phyloP scores from a whole-genome alignment of 768 basidiomycete genomes.

The Kwoniella mangroviensis region DNA sequence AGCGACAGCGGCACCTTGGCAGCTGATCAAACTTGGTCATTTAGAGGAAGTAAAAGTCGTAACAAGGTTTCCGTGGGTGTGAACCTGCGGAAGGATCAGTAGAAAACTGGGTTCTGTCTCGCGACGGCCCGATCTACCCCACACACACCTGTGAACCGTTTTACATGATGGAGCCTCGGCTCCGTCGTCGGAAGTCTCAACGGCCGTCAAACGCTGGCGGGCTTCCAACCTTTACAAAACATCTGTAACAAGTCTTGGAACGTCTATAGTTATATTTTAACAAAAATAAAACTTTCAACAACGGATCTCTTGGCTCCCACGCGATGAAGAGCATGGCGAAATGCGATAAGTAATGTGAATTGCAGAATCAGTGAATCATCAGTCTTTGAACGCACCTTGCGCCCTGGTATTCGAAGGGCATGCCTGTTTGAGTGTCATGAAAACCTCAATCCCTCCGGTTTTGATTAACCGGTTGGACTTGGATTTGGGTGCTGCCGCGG shows the following conservation, averaged over 20 bases:
- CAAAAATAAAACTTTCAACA: constrained; percentile 64
- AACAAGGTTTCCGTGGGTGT: constrained; percentile 82
- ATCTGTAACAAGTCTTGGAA: constrained; percentile 37
- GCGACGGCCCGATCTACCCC: constrained; percentile 61
- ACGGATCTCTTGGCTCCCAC: constrained; percentile 77
- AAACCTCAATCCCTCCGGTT: constrained; percentile 44
- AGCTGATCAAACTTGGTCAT: constrained; percentile 78
- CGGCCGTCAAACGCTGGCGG: constrained; percentile 38
- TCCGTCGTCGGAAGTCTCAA: background rate
- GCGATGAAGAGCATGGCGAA: constrained; percentile 80
- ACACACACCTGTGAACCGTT: constrained; percentile 63
- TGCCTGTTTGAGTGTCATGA: constrained; percentile 69
- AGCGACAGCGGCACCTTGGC: constrained; percentile 64
- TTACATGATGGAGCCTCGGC: background rate
- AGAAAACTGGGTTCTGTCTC: constrained; percentile 58
- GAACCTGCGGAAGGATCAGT: constrained; percentile 81
- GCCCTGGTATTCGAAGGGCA: constrained; percentile 73
- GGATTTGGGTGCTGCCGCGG: constrained; percentile 42
- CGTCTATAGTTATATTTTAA: constrained; percentile 45
- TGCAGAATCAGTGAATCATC: constrained; percentile 63
- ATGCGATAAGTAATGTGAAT: constrained; percentile 82
- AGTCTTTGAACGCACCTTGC: constrained; percentile 71
- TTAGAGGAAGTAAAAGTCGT: constrained; percentile 77
- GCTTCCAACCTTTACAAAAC: constrained; percentile 29
- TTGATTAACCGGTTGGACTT: constrained; percentile 18